These are phyloP conservation scores for Hyphodiscus sp. DNA, from an alignment of 2,329 filamentous ascomycete species.

Conservation along the genomic window DNA sequence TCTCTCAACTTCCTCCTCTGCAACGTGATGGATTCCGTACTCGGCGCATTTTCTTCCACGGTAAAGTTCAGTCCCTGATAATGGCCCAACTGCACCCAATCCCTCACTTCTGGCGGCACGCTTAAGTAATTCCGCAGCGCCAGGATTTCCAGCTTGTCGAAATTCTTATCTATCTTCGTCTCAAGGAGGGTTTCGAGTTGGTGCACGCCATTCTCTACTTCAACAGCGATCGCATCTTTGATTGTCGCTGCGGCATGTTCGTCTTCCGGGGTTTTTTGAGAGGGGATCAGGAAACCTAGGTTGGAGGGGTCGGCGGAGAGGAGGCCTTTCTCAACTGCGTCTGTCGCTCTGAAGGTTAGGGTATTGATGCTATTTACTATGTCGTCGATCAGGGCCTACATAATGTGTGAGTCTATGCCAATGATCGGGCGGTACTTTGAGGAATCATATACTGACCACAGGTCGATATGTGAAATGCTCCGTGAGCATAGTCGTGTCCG, in stretches of 20 bases:
- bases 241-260: constrained; percentile 34
- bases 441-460: constrained; percentile 52
- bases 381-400: constrained; percentile 86
- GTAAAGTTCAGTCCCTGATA: constrained; percentile 51
- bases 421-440: background rate
- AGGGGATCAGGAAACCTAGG: constrained; percentile 67
- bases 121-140: constrained; percentile 78
- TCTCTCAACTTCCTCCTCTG: constrained; percentile 71
- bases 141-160: constrained; percentile 85
- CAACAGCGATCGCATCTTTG: constrained; percentile 49
- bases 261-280: constrained; percentile 35
- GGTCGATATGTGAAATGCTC: constrained; percentile 96
- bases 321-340: constrained; percentile 79
- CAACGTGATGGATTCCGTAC: constrained; percentile 60
- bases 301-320: constrained; percentile 64
- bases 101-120: constrained; percentile 62
- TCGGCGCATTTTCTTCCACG: constrained; percentile 40
- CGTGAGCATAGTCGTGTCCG: constrained; percentile 64
- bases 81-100: constrained; percentile 77
- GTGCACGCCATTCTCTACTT: constrained; percentile 85
- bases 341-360: constrained; percentile 82
- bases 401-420: constrained; percentile 7
- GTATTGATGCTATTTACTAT: constrained; percentile 97
- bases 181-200: constrained; percentile 78
- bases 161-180: constrained; percentile 75